Conservation (phyloP, 2,329 filamentous ascomycete species). For the Shiraia sp. region DNA sequence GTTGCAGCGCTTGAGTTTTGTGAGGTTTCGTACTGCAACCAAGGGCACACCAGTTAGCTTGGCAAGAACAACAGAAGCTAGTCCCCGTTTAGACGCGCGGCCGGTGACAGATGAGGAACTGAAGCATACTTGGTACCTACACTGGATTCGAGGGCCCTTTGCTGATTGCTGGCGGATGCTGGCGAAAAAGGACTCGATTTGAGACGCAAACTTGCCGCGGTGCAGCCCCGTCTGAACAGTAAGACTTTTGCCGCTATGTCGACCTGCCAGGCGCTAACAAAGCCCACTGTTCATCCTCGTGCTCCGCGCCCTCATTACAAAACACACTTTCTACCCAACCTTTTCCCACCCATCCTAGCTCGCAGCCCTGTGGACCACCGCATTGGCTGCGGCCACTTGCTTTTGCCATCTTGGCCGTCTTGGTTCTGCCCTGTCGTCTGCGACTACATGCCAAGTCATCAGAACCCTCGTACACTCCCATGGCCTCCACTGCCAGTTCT, state of each 20-base stretch:
- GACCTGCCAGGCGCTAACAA: conserved; percentile 6
- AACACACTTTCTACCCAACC: too few species aligned
- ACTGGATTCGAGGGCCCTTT: neutral
- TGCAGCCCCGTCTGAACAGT: neutral
- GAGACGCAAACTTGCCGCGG: neutral
- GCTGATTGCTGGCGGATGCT: neutral
- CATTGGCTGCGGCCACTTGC: too few species aligned
- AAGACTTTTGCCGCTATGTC: neutral
- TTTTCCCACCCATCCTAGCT: too few species aligned
- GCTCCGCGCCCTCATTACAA: too few species aligned
- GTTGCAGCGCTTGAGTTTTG: conserved; percentile 32
- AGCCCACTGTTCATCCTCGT: conserved; percentile 16
- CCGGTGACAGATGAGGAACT: conserved; percentile 11
- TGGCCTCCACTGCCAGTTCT: conserved; percentile 7
- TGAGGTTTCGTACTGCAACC: conserved; percentile 17
- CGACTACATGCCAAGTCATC: too few species aligned
- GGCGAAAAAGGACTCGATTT: neutral
- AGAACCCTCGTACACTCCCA: too few species aligned
- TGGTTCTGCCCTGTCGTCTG: too few species aligned
- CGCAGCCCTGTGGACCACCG: too few species aligned
- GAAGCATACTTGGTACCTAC: neutral
- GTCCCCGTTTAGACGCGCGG: conserved; percentile 21
- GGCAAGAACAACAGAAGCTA: conserved; percentile 17
- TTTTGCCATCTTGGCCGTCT: too few species aligned
- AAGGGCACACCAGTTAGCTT: conserved; percentile 15